Conservation (phyloP, 2,329 filamentous ascomycete genomes). For the Gliomastix tumulicola region DNA sequence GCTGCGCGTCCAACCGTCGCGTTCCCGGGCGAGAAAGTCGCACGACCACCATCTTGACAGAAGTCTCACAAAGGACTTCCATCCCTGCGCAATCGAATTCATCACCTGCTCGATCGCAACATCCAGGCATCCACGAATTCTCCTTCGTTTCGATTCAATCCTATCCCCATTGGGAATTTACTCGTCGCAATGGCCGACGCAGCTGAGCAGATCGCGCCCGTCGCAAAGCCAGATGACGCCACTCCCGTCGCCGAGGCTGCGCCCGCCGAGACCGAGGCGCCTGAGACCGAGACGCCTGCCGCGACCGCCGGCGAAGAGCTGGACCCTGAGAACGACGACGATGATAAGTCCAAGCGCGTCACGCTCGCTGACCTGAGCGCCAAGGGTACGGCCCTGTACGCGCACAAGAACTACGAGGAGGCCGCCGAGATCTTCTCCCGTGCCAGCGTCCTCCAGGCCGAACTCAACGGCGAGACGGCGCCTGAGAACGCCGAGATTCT, state of each 20-base stretch:
- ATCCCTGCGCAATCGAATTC: too few relatives aligned
- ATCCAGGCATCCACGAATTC: too few relatives aligned
- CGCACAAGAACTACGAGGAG: constrained; percentile 79
- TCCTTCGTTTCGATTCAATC: background rate
- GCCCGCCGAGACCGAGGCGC: background rate
- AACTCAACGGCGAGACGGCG: constrained; percentile 86
- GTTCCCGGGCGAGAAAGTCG: too few relatives aligned
- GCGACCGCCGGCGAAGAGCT: background rate
- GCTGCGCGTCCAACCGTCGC: too few relatives aligned
- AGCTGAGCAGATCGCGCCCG: constrained; percentile 15
- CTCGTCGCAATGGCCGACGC: constrained; percentile 20
- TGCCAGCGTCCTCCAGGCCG: constrained; percentile 83
- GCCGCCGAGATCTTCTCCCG: constrained; percentile 84
- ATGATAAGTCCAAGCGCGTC: constrained; percentile 46
- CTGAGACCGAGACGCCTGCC: background rate
- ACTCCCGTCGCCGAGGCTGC: constrained; percentile 6
- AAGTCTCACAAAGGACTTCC: too few relatives aligned
- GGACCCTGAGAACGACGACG: constrained; percentile 23
- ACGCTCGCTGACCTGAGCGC: constrained; percentile 72
- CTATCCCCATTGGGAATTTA: background rate
- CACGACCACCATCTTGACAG: too few relatives aligned
- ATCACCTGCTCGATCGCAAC: too few relatives aligned
- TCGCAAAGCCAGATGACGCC: constrained; percentile 5
- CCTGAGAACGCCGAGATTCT: constrained; percentile 89
- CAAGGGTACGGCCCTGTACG: constrained; percentile 77